A percentile compares a stretch with the other conserved stretches of the same genome.
Conservation (phyloP, 768 basidiomycete genomes). For the Thelephora ganbajun region DNA sequence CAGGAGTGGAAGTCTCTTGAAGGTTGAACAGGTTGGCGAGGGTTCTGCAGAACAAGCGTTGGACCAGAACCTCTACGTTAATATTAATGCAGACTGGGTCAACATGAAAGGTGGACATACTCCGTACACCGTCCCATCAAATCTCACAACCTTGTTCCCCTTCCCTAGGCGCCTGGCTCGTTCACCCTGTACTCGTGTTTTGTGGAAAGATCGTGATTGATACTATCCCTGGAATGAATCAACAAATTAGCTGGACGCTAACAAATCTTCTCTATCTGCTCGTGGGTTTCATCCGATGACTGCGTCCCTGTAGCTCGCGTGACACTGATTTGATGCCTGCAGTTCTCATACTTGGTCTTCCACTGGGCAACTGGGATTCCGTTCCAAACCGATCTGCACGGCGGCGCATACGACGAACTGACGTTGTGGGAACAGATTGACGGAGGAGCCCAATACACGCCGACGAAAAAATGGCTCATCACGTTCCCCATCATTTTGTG, state of each 20-base stretch:
- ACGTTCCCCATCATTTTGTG: constrained; percentile 82
- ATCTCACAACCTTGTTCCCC: neutral
- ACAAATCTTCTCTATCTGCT: constrained; percentile 85
- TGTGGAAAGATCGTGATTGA: constrained; percentile 87
- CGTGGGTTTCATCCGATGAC: constrained; percentile 34
- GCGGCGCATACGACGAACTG: constrained; percentile 93
- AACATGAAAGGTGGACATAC: constrained; percentile 65
- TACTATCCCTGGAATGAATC: constrained; percentile 86
- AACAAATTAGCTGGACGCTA: constrained; percentile 90
- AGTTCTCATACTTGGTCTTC: constrained; percentile 98
- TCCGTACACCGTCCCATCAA: neutral
- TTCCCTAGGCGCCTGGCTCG: constrained; percentile 84
- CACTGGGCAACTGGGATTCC: constrained; percentile 97
- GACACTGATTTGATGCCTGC: neutral
- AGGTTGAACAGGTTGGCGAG: constrained; percentile 72
- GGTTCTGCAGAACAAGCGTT: constrained; percentile 58
- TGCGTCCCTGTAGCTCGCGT: neutral
- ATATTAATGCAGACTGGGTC: constrained; percentile 88
- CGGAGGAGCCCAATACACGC: constrained; percentile 95
- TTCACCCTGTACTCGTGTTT: constrained; percentile 88
- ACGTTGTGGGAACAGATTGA: constrained; percentile 99
- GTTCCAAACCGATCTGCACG: constrained; percentile 76
- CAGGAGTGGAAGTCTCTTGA: constrained; percentile 59
- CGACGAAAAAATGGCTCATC: constrained; percentile 94
- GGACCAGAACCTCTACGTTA: constrained; percentile 69